Base-by-base conservation (phyloP, 331 rosid genomes). In the Quercus tomentella region DNA sequence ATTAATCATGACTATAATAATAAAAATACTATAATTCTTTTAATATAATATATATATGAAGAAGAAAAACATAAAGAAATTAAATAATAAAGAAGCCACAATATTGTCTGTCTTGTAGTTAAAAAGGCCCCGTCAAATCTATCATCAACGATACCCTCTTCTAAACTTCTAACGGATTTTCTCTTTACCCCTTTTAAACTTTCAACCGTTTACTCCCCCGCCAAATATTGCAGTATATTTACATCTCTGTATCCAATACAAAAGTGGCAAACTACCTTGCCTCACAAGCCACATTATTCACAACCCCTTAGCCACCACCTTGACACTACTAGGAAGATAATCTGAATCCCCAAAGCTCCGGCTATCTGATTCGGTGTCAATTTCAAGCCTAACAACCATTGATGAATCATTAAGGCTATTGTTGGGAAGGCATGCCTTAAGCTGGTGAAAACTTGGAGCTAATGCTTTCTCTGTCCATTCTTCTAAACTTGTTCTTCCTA, bases 391-490 rank as follows among this genome's bases (percentile, higher is more conserved):
- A 28, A 89, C 89, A 21, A 87, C 88, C 57, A 89, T 73, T 15
- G 91, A 79, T 15, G 91, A 79, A 70, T 89, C 91, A 2, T 81
- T 77, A 1, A 84, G 79, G 3, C 55, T 51, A 2, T 41, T 37
- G 25, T 63, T 52, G 0, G 88, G 35, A 77, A 81, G 82, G 37
- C 83, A 16, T 17, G 80, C 80, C 81, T 89, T 95, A 41, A 95
- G 83, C 67, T 93, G 89, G 43, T 86, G 87, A 79, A 95, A 85
- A 80, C 93, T 81, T 3, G 99, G 97, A 75, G 81, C 90, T 52
- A 95, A 66, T 49, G 84, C 90, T 58, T 84, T 91, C 58, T 90
- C 99, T 61, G 82, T 81, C 97, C 97, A 95, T 84, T 90, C 97
- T 51, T 91, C 94, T 30, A 91, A 56, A 55, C 89, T 82, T 45